Percentiles rank a stretch among this genome's conserved stretches.
phyloP scores from a whole-genome alignment of 805 yeast genomes.

The Pichia nanzhaoensis region DNA sequence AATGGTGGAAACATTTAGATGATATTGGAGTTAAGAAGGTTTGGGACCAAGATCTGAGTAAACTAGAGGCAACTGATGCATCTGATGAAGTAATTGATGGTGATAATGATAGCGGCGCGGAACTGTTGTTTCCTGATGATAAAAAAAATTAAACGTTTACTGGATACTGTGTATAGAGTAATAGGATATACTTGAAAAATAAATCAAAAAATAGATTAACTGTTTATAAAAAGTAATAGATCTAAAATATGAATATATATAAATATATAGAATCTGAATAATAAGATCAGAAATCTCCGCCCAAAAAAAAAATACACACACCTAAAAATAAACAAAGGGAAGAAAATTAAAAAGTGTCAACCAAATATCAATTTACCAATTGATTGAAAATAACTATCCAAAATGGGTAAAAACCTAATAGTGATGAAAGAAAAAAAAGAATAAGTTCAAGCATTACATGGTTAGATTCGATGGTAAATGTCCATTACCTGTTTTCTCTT shows the following conservation, averaged over 20 bases:
- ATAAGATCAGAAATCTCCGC: no score
- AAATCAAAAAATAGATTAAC: no score
- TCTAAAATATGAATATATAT: neutral
- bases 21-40: conserved; percentile 26
- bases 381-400: neutral
- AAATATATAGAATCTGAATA: neutral
- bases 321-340: no score
- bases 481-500: conserved; percentile 13
- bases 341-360: no score
- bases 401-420: neutral
- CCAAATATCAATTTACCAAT: no score
- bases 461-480: conserved; percentile 11
- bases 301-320: no score
- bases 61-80: conserved; percentile 17
- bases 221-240: no score
- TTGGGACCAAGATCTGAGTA: conserved; percentile 25
- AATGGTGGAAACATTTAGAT: conserved; percentile 30
- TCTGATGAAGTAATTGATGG: conserved; percentile 14
- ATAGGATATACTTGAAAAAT: neutral
- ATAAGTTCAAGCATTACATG: neutral
- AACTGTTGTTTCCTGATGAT: conserved; percentile 14
- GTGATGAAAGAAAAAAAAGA: neutral
- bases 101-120: conserved; percentile 14
- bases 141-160: neutral
- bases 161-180: neutral